Percentiles rank a stretch among this genome's conserved stretches.
phyloP scores from a whole-genome alignment of 345 rosid genomes.

The Raphanus sativus region DNA sequence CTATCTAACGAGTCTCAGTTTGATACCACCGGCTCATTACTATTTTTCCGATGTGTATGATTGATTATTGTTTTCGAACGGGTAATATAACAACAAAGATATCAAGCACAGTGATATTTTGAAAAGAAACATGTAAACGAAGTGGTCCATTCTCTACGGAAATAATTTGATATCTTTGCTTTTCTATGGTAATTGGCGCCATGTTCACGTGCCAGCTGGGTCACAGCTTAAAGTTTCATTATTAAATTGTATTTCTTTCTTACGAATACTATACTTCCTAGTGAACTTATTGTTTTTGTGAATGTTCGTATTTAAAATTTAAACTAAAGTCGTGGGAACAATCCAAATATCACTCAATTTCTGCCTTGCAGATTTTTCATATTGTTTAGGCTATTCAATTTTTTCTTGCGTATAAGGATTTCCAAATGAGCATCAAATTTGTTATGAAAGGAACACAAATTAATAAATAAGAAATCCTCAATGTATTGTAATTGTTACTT shows the following conservation, averaged over 20 bases:
- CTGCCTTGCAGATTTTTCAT: slow-evolving; percentile 3
- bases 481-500: neutral
- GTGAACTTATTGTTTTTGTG: neutral
- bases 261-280: slow-evolving; percentile 9
- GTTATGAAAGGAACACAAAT: slow-evolving; percentile 30
- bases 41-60: too few species aligned
- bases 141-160: slow-evolving; percentile 30
- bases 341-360: slow-evolving; percentile 33
- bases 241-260: neutral
- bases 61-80: neutral
- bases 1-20: too few species aligned
- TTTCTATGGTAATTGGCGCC: slow-evolving; percentile 28
- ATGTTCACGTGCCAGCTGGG: slow-evolving; percentile 46
- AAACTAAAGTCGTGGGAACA: slow-evolving; percentile 39
- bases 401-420: slow-evolving; percentile 22
- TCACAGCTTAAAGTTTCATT: slow-evolving; percentile 46
- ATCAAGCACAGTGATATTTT: slow-evolving; percentile 3
- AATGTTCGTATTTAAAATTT: neutral
- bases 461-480: neutral
- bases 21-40: too few species aligned
- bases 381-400: neutral
- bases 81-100: neutral
- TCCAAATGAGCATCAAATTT: slow-evolving; percentile 21
- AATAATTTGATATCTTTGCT: slow-evolving; percentile 14
- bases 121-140: slow-evolving; percentile 12